Evolutionary conservation across 1,284 basidiomycete genomes (phyloP), one percentile per base, ranked within the genome.

Genomic region (Nidula niveotomentosa): DNA sequence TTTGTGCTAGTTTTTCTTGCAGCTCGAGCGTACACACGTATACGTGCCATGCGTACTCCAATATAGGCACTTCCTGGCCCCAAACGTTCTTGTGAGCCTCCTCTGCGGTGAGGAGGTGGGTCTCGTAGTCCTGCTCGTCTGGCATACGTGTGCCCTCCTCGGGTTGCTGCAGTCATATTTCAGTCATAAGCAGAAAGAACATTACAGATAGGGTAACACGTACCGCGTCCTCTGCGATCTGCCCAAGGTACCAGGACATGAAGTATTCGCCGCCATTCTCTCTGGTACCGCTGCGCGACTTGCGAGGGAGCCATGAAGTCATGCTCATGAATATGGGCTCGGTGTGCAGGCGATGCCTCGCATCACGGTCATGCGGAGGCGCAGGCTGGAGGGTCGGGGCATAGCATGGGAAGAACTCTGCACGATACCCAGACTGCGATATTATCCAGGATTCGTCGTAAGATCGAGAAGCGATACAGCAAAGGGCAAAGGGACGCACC

Each of bases 91-190:
- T 8, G 15, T 64, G 6, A 7, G 73, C 76, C 7, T 76, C 69
- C 0, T 73, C 64, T 10, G 65, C 59, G 1, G 57, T 30, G 6
- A 76, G 41, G 7, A 80, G 56, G 56, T 74, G 62, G 2, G 68
- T 65, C 63, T 69, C 59, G 58, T 77, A 87, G 49, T 73, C 62
- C 56, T 76, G 65, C 61, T 86, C 85, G 61, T 85, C 74, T 0
- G 77, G 66, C 83, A 84, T 85, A 12, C 79, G 77, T 6, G 83
- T 85, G 17, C 75, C 74, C 41, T 65, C 58, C 30, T 83, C 72
- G 17, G 68, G 72, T 5, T 76, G 71, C 83, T 85, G 49, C 18
- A 23, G 45, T 51, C 49, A 36, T 18, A 33, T 23, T 49, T 43
- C 41, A 23, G 4, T 54, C 44, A 34, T 6, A 48, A 34, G 35